Base-by-base conservation (phyloP, 768 basidiomycete species). In the Russula brevipes region DNA sequence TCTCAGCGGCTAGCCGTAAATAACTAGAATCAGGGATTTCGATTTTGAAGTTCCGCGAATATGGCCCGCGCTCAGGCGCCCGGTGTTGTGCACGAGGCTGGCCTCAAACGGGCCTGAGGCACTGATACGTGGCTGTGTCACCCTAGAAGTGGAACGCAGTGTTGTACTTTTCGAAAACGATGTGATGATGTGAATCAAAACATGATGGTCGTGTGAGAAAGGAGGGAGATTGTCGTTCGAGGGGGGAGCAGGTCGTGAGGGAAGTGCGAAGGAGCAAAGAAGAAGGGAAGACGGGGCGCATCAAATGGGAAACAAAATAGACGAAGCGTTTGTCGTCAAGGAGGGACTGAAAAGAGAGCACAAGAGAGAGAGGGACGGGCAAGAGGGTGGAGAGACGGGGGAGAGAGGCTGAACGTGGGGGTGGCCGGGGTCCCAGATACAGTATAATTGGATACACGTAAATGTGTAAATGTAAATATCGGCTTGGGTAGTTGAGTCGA, bases 1-100 rank as follows among this genome's bases (percentile, higher is more conserved):
- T 68, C 53, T 56, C 50, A 62, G 66, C 66, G 67, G 65, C 67
- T 68, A 66, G 64, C 64, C 64, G 59, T 63, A 66, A 55, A 64
- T 60, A 64, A 60, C 58, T 53, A 64, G 52, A 54, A 55, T 45
- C 24, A 38, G 63, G 59, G 60, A 54, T 54, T 24, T 49, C 9
- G n/a, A 57, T 38, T 66, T 24, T 60, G 19, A 56, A 57, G 11
- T 45, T 30, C 61, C 52, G 67, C 61, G 65, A 68, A 60, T 50
- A 60, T 67, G 47, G 38, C 12, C 46, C 33, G 46, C 12, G 11
- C 5, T 31, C 54, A 60, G 63, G 38, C 58, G 63, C 66, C 38
- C 59, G 56, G 24, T 5, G 39, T 12, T 7, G 35, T 57, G 39
- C 66, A 63, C 61, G 61, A 66, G 61, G 61, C 61, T 46, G 45